Evolutionary conservation across 306 rosid species (phyloP).

Genomic region (Leucaena leucocephala): DNA sequence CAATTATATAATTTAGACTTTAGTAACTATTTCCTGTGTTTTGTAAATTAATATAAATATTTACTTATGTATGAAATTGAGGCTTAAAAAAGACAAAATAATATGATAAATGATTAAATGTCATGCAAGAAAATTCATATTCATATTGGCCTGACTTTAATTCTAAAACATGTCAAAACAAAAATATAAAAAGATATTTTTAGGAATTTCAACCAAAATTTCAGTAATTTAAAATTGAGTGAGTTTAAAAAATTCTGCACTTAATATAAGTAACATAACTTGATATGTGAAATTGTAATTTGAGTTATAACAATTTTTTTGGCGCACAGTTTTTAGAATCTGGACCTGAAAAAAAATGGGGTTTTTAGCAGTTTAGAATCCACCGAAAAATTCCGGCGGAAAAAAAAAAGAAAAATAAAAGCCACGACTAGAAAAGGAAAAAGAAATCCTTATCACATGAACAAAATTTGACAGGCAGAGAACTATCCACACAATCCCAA

Average conservation of each 20-base stretch:
- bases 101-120: not conserved
- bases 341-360: not conserved
- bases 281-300: not conserved
- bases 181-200: too few relatives aligned
- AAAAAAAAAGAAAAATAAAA: not conserved
- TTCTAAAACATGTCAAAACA: not conserved
- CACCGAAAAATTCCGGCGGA: not conserved
- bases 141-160: not conserved
- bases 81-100: not conserved
- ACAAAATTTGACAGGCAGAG: conserved; percentile 57
- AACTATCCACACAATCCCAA: conserved; percentile 62
- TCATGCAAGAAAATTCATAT: too few relatives aligned
- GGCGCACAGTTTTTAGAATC: not conserved
- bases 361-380: not conserved
- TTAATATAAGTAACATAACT: not conserved
- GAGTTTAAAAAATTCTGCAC: not conserved
- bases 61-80: not conserved
- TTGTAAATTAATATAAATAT: not conserved
- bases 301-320: not conserved
- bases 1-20: too few relatives aligned
- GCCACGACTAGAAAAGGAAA: not conserved
- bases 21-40: not conserved
- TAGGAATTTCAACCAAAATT: not conserved
- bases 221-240: not conserved
- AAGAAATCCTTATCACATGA: conserved; percentile 47